Conservation (phyloP, 306 rosid species). For the Canavalia ensiformis region DNA sequence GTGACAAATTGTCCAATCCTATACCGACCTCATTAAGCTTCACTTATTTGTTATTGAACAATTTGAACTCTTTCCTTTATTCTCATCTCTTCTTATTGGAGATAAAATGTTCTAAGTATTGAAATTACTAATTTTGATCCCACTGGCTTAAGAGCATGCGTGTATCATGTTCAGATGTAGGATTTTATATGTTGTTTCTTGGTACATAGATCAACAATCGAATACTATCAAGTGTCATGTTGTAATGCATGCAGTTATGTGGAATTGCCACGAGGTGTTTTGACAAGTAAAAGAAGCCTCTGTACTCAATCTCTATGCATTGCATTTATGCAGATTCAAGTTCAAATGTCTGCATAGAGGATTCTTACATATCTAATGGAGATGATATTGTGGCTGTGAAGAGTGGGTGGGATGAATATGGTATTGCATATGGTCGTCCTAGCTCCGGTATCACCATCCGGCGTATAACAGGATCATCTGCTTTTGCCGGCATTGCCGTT, state of each 20-base stretch:
- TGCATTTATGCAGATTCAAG: slow-evolving; percentile 74
- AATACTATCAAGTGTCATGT: background rate
- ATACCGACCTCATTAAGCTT: slow-evolving; percentile 24
- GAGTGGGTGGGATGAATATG: slow-evolving; percentile 96
- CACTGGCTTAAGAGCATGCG: background rate
- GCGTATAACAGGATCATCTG: slow-evolving; percentile 79
- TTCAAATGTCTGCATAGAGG: slow-evolving; percentile 91
- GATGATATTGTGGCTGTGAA: slow-evolving; percentile 93
- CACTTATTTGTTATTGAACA: background rate
- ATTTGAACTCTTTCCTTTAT: background rate
- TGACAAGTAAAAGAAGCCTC: slow-evolving; percentile 1
- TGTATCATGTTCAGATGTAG: background rate
- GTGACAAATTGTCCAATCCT: slow-evolving; percentile 49
- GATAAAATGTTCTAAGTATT: background rate
- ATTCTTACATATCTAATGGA: slow-evolving; percentile 83
- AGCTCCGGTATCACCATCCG: slow-evolving; percentile 80
- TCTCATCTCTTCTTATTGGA: background rate
- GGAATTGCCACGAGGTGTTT: background rate
- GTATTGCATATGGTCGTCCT: slow-evolving; percentile 78
- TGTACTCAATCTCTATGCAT: slow-evolving; percentile 2
- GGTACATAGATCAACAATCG: background rate
- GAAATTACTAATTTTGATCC: slow-evolving; percentile 1
- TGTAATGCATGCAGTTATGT: background rate
- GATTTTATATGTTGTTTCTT: background rate
- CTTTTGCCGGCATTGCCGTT: slow-evolving; percentile 80